A percentile compares a stretch with the other conserved stretches of the same genome.
These are phyloP conservation scores for Candida tropicalis DNA, from an alignment of 1,139 yeast genomes.

Conservation along the genomic window DNA sequence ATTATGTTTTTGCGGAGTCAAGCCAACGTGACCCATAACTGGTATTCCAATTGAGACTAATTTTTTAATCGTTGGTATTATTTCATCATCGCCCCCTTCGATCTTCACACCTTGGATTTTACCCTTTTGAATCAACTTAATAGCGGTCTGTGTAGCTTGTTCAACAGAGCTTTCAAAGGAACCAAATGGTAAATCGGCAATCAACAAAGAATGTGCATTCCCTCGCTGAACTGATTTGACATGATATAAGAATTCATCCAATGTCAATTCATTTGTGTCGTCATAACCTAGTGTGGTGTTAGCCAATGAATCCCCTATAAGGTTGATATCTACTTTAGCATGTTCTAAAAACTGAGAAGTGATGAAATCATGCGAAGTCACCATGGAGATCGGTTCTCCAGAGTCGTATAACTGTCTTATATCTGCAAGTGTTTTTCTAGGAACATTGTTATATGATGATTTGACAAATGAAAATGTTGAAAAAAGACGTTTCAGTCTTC, in stretches of 20 bases:
- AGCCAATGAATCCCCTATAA: slow-evolving; percentile 91
- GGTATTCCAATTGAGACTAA: slow-evolving; percentile 77
- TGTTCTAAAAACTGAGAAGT: slow-evolving; percentile 73
- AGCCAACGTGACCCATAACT: slow-evolving; percentile 89
- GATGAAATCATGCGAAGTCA: slow-evolving; percentile 88
- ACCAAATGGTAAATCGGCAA: slow-evolving; percentile 94
- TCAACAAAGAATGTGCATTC: slow-evolving; percentile 59
- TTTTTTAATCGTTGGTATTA: slow-evolving; percentile 45
- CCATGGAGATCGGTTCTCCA: slow-evolving; percentile 63
- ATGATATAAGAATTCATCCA: slow-evolving; percentile 81
- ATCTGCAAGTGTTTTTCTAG: slow-evolving; percentile 40
- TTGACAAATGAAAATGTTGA: slow-evolving; percentile 5
- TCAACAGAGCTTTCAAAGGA: slow-evolving; percentile 67
- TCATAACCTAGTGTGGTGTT: slow-evolving; percentile 88
- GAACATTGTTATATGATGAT: slow-evolving; percentile 17
- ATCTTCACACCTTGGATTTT: slow-evolving; percentile 77
- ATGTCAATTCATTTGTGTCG: slow-evolving; percentile 71
- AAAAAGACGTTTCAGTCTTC: slow-evolving; percentile 8
- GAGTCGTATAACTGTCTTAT: slow-evolving; percentile 43
- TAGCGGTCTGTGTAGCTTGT: slow-evolving; percentile 68
- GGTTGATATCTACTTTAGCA: slow-evolving; percentile 67
- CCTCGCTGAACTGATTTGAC: slow-evolving; percentile 79
- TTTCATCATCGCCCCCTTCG: slow-evolving; percentile 78
- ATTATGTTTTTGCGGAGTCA: slow-evolving; percentile 86
- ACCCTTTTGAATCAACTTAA: slow-evolving; percentile 62